Evolutionary conservation across 2,329 filamentous ascomycete genomes (phyloP), one percentile per base, ranked within the genome.

Genomic region (Ceratocystis albifundus): DNA sequence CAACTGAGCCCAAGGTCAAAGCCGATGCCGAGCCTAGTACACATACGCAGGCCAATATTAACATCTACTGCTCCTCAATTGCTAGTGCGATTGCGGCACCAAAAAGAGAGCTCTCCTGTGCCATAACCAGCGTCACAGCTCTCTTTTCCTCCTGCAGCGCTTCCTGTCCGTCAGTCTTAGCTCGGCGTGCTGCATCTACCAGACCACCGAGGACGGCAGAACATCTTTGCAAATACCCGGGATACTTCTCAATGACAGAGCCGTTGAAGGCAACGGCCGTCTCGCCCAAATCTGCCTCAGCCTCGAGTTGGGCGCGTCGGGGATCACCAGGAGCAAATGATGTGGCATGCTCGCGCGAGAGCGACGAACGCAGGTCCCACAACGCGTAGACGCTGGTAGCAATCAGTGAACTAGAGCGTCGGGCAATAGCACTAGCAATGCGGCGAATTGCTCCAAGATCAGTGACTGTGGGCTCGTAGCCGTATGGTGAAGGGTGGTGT

Each of bases 181-280:
- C 22, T 25, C 22, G n/a, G n/a, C 48, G 22, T n/a, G 22, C 53
- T 30, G 53, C 53, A 62, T 73, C 77, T 71, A 84, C 80, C 7
- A 92, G 76, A 48, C 79, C 76, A 71, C 90, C 79, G 61, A 92
- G 75, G 70, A 85, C 84, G 4, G 73, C 73, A 73, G 92, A 88
- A 71, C 85, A 86, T 53, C 77, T 79, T 41, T 74, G 75, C 25
- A 82, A 77, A 74, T 90, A 93, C 6, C 78, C 77, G 0, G 89
- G 88, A 72, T 92, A 93, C 71, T 87, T 86, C 75, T 92, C 88
- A 64, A 92, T 85, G 62, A 93, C 88, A 32, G 86, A 88, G 57
- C 89, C 89, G 72, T 90, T 91, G 75, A 87, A 92, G 2, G 87
- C 87, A n/a, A 93, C 83, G 1, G 82, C 80, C 2, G 83, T 85